A percentile compares a stretch with the other conserved stretches of the same genome.
These are phyloP conservation scores for Excoecaria cochinchinensis DNA, from an alignment of 345 rosid genomes.

Conservation along the genomic window DNA sequence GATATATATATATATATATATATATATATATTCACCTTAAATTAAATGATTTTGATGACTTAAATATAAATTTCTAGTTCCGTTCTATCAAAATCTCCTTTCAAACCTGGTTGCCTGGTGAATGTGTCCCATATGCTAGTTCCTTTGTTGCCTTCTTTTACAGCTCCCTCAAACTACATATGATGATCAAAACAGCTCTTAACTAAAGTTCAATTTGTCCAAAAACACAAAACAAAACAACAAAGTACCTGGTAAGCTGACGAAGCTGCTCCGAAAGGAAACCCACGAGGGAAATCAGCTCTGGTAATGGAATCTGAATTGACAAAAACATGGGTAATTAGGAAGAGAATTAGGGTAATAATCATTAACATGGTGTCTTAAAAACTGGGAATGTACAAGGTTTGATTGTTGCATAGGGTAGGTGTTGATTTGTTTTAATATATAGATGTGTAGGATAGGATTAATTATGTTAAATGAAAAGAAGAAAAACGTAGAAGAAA, in stretches of 20 bases:
- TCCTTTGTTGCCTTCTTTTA: conserved; percentile 85
- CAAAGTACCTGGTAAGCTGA: conserved; percentile 80
- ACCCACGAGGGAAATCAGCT: conserved; percentile 70
- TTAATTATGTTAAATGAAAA: background rate
- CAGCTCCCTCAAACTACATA: conserved; percentile 86
- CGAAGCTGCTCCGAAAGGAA: conserved; percentile 85
- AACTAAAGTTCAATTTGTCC: background rate
- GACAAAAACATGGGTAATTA: conserved; percentile 17
- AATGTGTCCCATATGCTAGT: conserved; percentile 88
- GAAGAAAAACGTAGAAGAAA: conserved; percentile 3
- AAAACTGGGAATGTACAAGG: conserved; percentile 24
- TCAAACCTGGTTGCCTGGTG: conserved; percentile 63
- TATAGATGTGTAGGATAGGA: background rate
- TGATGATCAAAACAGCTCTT: too few species aligned
- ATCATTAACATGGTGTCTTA: conserved; percentile 23
- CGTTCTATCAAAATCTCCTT: background rate
- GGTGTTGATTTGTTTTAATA: too few species aligned
- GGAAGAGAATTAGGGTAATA: conserved; percentile 18
- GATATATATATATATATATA: too few species aligned
- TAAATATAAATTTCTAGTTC: too few species aligned
- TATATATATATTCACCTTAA: too few species aligned
- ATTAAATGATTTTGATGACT: too few species aligned
- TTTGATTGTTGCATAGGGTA: too few species aligned
- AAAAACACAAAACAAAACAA: background rate
- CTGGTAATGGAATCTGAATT: conserved; percentile 54